These are phyloP conservation scores for Nicotiana otophora DNA, from an alignment of 257 asterid genomes.

Conservation along the genomic window DNA sequence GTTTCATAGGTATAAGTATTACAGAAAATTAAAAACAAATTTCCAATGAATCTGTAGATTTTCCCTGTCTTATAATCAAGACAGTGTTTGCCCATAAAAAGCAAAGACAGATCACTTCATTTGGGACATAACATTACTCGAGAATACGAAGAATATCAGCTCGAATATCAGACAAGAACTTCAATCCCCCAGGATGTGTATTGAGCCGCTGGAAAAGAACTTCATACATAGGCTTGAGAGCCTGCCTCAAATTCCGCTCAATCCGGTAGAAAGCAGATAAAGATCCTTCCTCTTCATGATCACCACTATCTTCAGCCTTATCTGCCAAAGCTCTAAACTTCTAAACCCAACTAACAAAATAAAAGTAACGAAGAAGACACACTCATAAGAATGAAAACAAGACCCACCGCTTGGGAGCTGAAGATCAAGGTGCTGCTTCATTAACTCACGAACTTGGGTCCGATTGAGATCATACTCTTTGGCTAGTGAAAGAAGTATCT, in stretches of 20 bases:
- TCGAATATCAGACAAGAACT: slow-evolving; percentile 73
- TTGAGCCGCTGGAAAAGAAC: slow-evolving; percentile 82
- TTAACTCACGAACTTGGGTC: slow-evolving; percentile 62
- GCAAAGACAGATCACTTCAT: slow-evolving; percentile 6
- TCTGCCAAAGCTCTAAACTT: slow-evolving; percentile 33
- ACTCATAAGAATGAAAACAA: slow-evolving; percentile 13
- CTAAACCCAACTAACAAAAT: slow-evolving; percentile 12
- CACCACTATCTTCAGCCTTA: slow-evolving; percentile 36
- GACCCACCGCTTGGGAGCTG: slow-evolving; percentile 73
- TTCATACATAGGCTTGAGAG: slow-evolving; percentile 89
- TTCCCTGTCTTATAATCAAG: background rate
- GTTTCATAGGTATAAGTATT: background rate
- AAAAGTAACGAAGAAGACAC: background rate
- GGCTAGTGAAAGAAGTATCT: slow-evolving; percentile 57
- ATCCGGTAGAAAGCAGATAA: slow-evolving; percentile 78
- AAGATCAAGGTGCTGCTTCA: slow-evolving; percentile 86
- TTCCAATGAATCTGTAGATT: background rate
- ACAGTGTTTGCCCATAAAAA: background rate
- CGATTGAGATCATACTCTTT: slow-evolving; percentile 82
- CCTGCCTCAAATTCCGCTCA: slow-evolving; percentile 69
- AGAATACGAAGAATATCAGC: slow-evolving; percentile 75
- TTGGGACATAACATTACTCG: slow-evolving; percentile 59
- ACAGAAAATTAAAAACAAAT: background rate
- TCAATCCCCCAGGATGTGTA: slow-evolving; percentile 91
- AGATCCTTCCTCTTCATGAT: slow-evolving; percentile 61